Evolutionary conservation across 495 filamentous ascomycete species (phyloP).

Genomic region (Penicillium taxi): DNA sequence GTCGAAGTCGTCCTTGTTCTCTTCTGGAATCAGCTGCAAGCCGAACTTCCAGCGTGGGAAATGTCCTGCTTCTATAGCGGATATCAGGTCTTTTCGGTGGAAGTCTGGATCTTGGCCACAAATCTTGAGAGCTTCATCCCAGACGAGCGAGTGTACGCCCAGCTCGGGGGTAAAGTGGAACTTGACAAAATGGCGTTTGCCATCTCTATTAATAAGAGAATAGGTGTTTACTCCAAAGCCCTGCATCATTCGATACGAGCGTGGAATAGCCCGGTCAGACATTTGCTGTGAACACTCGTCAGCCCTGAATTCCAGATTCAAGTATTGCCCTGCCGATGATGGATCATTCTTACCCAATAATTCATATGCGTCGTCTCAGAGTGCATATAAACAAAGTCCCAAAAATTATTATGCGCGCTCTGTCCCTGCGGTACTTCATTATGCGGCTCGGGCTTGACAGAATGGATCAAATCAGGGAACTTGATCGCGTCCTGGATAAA

Average conservation of each 20-base stretch:
- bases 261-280: slow-evolving; percentile 72
- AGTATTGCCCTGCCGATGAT: neutral
- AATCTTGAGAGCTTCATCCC: slow-evolving; percentile 83
- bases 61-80: slow-evolving; percentile 63
- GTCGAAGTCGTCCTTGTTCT: slow-evolving; percentile 69
- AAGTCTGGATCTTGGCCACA: slow-evolving; percentile 80
- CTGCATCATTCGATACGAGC: slow-evolving; percentile 83
- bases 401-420: slow-evolving; percentile 56
- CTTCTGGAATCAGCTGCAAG: slow-evolving; percentile 67
- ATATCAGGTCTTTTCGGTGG: slow-evolving; percentile 73
- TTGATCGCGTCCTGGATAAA: slow-evolving; percentile 69
- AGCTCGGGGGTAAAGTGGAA: slow-evolving; percentile 71
- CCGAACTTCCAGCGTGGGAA: slow-evolving; percentile 80
- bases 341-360: slow-evolving; percentile 53
- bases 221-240: slow-evolving; percentile 87
- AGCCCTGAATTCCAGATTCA: neutral
- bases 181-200: slow-evolving; percentile 72
- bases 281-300: slow-evolving; percentile 41
- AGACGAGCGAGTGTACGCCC: slow-evolving; percentile 77
- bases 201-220: slow-evolving; percentile 61
- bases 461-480: slow-evolving; percentile 67
- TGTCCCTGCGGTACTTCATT: slow-evolving; percentile 61
- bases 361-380: slow-evolving; percentile 79
- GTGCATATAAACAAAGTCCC: slow-evolving; percentile 49
- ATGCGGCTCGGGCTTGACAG: slow-evolving; percentile 74